Conservation (phyloP, 73 alveolate species). For the Paramecium biaurelia region DNA sequence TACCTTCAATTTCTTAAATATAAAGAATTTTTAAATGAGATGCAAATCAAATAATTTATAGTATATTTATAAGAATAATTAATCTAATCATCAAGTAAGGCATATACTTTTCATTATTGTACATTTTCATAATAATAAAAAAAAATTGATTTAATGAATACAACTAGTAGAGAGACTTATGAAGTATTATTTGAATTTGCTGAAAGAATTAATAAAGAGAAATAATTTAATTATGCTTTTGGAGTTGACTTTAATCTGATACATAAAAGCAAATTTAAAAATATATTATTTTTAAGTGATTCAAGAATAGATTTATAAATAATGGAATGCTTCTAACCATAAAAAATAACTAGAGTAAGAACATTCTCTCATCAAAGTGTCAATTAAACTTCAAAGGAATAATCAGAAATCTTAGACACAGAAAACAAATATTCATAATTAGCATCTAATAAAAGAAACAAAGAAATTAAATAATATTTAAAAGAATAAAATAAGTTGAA, state of each 20-base stretch:
- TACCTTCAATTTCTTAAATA: background rate
- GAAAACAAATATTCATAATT: background rate
- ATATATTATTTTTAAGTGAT: background rate
- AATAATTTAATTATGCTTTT: background rate
- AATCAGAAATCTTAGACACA: background rate
- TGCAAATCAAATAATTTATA: background rate
- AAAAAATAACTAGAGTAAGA: background rate
- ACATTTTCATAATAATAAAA: conserved; percentile 13
- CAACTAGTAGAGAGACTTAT: background rate
- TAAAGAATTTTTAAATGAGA: background rate
- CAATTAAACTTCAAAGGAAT: background rate
- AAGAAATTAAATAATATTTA: conserved; percentile 10
- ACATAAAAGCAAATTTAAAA: background rate
- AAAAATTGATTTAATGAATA: conserved; percentile 1
- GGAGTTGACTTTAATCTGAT: conserved; percentile 14
- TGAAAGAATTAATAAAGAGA: background rate
- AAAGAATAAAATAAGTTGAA: background rate
- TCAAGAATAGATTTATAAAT: background rate
- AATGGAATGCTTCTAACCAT: background rate
- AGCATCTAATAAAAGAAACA: background rate
- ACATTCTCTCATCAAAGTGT: background rate
- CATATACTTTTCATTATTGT: background rate
- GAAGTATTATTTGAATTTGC: conserved; percentile 34
- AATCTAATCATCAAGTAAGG: background rate
- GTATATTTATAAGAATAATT: background rate